Conservation (phyloP, 2,329 filamentous ascomycete genomes). For the Alternaria viburni region DNA sequence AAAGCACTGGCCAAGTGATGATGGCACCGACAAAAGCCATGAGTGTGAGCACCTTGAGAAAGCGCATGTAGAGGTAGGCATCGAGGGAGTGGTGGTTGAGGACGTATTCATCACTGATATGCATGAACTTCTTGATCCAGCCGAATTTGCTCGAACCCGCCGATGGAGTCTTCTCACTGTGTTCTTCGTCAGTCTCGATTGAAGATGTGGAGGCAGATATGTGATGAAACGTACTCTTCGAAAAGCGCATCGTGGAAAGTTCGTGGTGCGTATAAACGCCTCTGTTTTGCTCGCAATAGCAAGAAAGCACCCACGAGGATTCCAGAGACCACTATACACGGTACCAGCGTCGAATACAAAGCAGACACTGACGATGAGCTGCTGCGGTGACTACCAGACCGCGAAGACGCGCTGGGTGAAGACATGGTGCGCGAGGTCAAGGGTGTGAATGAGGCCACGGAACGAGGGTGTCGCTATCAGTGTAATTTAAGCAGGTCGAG, state of each 20-base stretch:
- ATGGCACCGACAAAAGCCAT: constrained; percentile 52
- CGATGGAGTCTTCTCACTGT: constrained; percentile 50
- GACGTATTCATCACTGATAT: constrained; percentile 53
- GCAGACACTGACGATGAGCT: constrained; percentile 49
- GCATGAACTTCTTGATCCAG: constrained; percentile 58
- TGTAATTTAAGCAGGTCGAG: not conserved
- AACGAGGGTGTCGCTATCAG: not conserved
- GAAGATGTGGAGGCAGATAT: fast-evolving
- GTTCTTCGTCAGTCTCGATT: constrained; percentile 31
- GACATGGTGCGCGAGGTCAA: not conserved
- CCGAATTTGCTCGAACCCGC: constrained; percentile 55
- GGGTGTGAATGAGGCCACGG: not conserved
- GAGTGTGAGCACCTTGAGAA: constrained; percentile 53
- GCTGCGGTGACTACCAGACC: not conserved
- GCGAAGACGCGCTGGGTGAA: not conserved
- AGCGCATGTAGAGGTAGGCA: constrained; percentile 56
- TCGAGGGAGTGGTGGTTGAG: constrained; percentile 58
- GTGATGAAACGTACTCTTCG: constrained; percentile 23
- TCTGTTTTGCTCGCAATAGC: constrained; percentile 51
- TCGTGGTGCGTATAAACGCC: constrained; percentile 53
- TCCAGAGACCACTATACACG: constrained; percentile 33
- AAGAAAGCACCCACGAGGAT: constrained; percentile 48
- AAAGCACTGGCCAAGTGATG: constrained; percentile 55
- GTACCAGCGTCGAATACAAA: constrained; percentile 44
- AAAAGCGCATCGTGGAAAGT: constrained; percentile 53